Percentiles rank a stretch among this genome's conserved stretches.
These are phyloP conservation scores for Wickerhamiella infanticola DNA, from an alignment of 1,139 yeast genomes.

Conservation along the genomic window DNA sequence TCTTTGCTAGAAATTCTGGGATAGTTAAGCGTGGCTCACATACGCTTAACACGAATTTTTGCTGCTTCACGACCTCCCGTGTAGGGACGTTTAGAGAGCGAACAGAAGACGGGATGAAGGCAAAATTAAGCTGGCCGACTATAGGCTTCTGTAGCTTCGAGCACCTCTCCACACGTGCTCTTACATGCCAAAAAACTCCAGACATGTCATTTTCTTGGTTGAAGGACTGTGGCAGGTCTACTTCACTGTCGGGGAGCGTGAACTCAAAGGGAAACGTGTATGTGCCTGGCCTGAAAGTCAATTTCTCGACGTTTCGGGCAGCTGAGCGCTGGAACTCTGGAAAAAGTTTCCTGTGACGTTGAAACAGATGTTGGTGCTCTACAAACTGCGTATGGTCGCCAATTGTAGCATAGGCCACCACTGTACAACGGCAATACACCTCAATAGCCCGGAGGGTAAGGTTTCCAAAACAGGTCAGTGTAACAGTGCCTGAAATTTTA, in stretches of 20 bases:
- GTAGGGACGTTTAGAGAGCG: not conserved
- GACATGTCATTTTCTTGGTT: not conserved
- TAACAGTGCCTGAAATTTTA: not conserved
- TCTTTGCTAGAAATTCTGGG: not conserved
- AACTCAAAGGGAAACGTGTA: not conserved
- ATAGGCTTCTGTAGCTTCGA: not conserved
- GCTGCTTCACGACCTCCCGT: not conserved
- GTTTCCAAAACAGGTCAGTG: not conserved
- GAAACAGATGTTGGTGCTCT: not conserved
- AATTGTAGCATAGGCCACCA: not conserved
- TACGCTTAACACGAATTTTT: not conserved
- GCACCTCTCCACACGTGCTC: not conserved
- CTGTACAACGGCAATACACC: not conserved
- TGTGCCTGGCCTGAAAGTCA: not conserved
- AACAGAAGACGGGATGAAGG: not conserved
- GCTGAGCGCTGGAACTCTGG: not conserved
- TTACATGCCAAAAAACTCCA: not conserved
- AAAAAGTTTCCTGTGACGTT: not conserved
- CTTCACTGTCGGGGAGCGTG: not conserved
- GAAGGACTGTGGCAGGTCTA: not conserved
- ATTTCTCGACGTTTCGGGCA: not conserved
- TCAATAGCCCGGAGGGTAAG: not conserved
- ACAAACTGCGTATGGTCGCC: not conserved
- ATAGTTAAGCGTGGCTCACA: not conserved
- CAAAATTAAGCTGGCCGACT: not conserved